Conservation (phyloP, 768 basidiomycete genomes). For the Trametes cinnabarina region DNA sequence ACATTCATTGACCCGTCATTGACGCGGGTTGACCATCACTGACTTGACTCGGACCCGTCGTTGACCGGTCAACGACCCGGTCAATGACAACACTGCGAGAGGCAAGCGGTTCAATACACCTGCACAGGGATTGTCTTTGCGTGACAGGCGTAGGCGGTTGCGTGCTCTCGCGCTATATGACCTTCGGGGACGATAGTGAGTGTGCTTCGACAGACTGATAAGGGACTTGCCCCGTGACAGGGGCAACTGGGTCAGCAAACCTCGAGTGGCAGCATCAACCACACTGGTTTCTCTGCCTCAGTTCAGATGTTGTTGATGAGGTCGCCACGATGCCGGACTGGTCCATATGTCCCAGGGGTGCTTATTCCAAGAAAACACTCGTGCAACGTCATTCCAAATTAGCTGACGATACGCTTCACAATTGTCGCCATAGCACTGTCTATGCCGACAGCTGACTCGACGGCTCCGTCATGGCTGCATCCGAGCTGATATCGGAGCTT, state of each 20-base stretch:
- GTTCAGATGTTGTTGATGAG: too few species aligned
- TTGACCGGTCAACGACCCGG: too few species aligned
- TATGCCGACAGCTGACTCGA: not conserved
- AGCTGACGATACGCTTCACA: too few species aligned
- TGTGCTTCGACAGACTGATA: not conserved
- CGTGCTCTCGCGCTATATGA: constrained; percentile 7
- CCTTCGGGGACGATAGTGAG: not conserved
- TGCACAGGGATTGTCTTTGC: not conserved
- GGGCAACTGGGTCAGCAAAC: not conserved
- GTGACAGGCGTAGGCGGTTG: not conserved
- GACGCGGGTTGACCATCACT: too few species aligned
- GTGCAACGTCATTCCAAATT: too few species aligned
- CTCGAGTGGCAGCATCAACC: not conserved
- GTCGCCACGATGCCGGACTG: too few species aligned
- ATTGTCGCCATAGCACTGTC: not conserved
- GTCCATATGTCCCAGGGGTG: too few species aligned
- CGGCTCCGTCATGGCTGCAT: constrained; percentile 4
- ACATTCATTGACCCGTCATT: too few species aligned
- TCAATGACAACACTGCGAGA: too few species aligned
- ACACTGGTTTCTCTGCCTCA: too few species aligned
- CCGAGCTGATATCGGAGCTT: constrained; percentile 34
- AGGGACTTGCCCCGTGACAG: not conserved
- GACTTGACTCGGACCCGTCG: too few species aligned
- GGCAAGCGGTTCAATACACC: not conserved
- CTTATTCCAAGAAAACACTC: too few species aligned